Evolutionary conservation across 352 stramenopile species (phyloP), one percentile per base, ranked within the genome.

Genomic region (Plasmopara halstedii): DNA sequence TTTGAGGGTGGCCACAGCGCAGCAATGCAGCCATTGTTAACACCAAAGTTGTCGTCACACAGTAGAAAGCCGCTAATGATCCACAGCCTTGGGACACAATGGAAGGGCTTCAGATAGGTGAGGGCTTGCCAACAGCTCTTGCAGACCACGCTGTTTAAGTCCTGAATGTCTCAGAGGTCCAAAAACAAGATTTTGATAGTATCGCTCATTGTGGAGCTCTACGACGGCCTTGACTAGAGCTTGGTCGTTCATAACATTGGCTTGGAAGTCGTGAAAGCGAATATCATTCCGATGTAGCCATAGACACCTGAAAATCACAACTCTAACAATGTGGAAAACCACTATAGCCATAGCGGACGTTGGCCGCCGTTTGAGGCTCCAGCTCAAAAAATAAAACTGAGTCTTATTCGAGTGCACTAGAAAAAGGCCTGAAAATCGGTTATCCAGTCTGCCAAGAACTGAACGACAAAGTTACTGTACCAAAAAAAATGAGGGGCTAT

Each of bases 171-270:
- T 29, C 6, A 4, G 1, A 2, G 25, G 7, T 4, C 10, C 22
- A 7, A 31, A 11, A 48, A 19, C 14, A 45, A 38, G 18, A 37
- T 34, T 42, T 42, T 51, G 15, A 13, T 32, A 47, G 15, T 50
- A 46, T 35, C 25, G 25, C 25, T 29, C 25, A 29, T 11, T 10
- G 11, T 29, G 25, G 11, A 29, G 25, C 11, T 6, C 25, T 10
- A 29, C 25, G 6, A 29, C 25, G 6, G 25, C 25, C 25, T 29
- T 29, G 25, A 29, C 11, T 29, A 6, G 25, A 1, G 25, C 25
- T 29, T 4, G 25, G 11, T 5, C 1, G 25, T 29, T 10, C 11
- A 29, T 29, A 6, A 2, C 6, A 10, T 29, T 29, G n/a, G n/a
- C n/a, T n/a, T n/a, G n/a, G n/a, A n/a, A n/a, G n/a, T n/a, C 25